Evolutionary conservation across 1,139 yeast species (phyloP).

Genomic region (Blastobotrys petasosporus): DNA sequence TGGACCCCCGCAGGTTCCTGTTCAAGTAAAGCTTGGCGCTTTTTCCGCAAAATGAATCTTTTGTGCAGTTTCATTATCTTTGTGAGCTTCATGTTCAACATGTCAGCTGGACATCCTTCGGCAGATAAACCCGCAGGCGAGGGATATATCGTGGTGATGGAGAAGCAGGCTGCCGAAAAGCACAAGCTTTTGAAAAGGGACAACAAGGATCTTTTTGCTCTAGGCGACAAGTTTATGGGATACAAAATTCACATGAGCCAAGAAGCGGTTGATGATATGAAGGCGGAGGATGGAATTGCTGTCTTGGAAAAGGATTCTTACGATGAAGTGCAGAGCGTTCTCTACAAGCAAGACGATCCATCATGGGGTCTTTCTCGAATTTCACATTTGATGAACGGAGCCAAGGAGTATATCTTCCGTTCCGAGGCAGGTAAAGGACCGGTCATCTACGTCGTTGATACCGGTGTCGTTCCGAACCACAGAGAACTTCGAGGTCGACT

Average conservation of each 20-base stretch:
- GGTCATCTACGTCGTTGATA: slow-evolving; percentile 48
- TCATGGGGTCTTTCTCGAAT: slow-evolving; percentile 59
- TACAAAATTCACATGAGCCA: slow-evolving; percentile 26
- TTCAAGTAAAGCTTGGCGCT: no score
- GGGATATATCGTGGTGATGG: slow-evolving; percentile 18
- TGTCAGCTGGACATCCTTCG: no score
- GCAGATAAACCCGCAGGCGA: slow-evolving; percentile 2
- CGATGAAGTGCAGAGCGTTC: slow-evolving; percentile 23
- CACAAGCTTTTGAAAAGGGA: no score
- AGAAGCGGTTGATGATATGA: slow-evolving; percentile 36
- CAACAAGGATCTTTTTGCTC: slow-evolving; percentile 35
- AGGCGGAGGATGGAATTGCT: slow-evolving; percentile 40
- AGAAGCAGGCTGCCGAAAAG: no score
- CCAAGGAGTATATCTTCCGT: slow-evolving; percentile 40
- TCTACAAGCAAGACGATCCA: slow-evolving; percentile 34
- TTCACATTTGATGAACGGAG: slow-evolving; percentile 37
- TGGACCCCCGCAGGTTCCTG: neutral
- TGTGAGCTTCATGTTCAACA: no score
- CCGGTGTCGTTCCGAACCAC: slow-evolving; percentile 43
- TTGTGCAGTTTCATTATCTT: no score
- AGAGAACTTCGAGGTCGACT: slow-evolving; percentile 56
- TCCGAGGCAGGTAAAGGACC: slow-evolving; percentile 48
- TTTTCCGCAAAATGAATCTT: no score
- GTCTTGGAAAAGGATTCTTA: slow-evolving; percentile 46
- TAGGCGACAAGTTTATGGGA: slow-evolving; percentile 36